phyloP scores from a whole-genome alignment of 2,329 filamentous ascomycete species.

The Arthrobotrys musiformis region DNA sequence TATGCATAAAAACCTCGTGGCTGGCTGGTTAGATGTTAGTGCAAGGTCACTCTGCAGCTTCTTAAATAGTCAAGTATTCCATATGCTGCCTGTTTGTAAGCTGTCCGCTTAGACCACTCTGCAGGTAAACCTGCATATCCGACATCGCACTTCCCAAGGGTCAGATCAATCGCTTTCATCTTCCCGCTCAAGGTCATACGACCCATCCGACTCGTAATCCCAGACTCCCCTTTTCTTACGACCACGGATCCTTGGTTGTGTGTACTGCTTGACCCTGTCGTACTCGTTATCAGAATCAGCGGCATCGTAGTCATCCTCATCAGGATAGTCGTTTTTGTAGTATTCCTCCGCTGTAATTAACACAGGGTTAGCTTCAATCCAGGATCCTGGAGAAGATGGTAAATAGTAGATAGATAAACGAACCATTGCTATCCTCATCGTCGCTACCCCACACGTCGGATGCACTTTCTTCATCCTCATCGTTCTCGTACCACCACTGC shows the following conservation, averaged over 20 bases:
- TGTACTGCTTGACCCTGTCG: conserved; percentile 32
- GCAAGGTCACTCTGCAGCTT: conserved; percentile 26
- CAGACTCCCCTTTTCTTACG: conserved; percentile 53
- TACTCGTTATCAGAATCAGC: conserved; percentile 57
- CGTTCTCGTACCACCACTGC: conserved; percentile 60
- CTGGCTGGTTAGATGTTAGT: conserved; percentile 9
- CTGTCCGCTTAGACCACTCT: conserved; percentile 7
- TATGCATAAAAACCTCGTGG: conserved; percentile 32
- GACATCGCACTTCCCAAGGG: conserved; percentile 22
- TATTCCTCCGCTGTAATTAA: conserved; percentile 58
- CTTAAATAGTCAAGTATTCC: conserved; percentile 37
- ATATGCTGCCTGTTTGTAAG: not conserved
- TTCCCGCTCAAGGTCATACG: conserved; percentile 51
- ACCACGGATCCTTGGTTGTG: conserved; percentile 42
- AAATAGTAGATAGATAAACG: not conserved
- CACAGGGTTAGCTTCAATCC: conserved; percentile 2
- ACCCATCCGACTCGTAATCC: conserved; percentile 50
- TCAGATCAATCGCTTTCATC: conserved; percentile 49
- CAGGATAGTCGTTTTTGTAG: conserved; percentile 60
- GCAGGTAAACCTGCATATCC: conserved; percentile 15
- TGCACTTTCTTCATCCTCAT: conserved; percentile 58
- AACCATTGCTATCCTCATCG: conserved; percentile 60
- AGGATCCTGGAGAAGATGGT: conserved; percentile 1
- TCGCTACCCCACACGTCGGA: conserved; percentile 58
- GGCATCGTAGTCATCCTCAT: conserved; percentile 56